These are phyloP conservation scores for Botrytis pseudocinerea DNA, from an alignment of 2,329 filamentous ascomycete genomes.

Conservation along the genomic window DNA sequence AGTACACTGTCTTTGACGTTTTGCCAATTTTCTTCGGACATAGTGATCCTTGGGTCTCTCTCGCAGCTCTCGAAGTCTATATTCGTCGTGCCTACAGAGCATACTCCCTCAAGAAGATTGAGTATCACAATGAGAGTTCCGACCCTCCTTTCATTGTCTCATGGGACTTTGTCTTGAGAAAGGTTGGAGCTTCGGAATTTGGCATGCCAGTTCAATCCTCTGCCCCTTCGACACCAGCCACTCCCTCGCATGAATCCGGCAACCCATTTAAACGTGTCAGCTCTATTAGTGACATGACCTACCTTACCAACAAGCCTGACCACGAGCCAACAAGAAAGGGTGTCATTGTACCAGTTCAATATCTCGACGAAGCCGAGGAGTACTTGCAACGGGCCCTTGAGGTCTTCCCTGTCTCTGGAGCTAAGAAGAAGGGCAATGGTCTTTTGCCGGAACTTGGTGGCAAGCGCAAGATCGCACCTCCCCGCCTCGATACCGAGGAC, in stretches of 20 bases:
- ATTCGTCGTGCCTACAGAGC: slow-evolving; percentile 95
- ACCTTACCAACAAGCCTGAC: slow-evolving; percentile 70
- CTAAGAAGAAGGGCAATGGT: slow-evolving; percentile 59
- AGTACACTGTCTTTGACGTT: slow-evolving; percentile 98
- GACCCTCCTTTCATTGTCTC: slow-evolving; percentile 80
- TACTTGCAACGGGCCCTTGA: slow-evolving; percentile 81
- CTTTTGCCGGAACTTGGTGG: slow-evolving; percentile 72
- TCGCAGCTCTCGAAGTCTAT: slow-evolving; percentile 94
- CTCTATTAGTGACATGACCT: slow-evolving; percentile 97
- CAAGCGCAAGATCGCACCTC: slow-evolving; percentile 62
- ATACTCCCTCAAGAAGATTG: slow-evolving; percentile 84
- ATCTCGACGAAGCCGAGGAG: slow-evolving; percentile 92
- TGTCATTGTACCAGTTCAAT: slow-evolving; percentile 90
- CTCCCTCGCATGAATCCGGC: slow-evolving; percentile 60
- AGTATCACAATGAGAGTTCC: slow-evolving; percentile 73
- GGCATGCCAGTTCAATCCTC: slow-evolving; percentile 77
- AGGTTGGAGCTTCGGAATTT: slow-evolving; percentile 89
- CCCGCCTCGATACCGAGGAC: slow-evolving; percentile 61
- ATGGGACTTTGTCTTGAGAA: slow-evolving; percentile 95
- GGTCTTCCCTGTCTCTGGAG: slow-evolving; percentile 63
- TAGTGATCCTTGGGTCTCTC: slow-evolving; percentile 87
- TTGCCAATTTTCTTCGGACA: slow-evolving; percentile 93
- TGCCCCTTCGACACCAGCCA: slow-evolving; percentile 81
- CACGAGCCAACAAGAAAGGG: slow-evolving; percentile 84
- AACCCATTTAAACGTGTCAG: slow-evolving; percentile 78